Conservation (phyloP, 441 rosid species). For the Adansonia grandidieri region DNA sequence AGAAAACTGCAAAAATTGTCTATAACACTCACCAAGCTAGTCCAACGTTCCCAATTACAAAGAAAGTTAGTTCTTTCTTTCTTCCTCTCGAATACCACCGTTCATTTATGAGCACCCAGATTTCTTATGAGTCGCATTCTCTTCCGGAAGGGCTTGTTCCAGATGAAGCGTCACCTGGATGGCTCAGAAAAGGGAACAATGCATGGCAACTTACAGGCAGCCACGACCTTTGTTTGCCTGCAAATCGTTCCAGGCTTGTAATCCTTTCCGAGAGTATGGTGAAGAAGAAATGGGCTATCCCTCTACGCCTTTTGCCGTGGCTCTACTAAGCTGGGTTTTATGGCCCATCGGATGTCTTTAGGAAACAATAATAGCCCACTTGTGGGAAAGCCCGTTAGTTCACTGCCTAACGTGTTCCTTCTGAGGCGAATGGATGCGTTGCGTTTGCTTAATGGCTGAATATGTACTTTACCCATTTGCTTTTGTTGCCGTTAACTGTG, state of each 20-base stretch:
- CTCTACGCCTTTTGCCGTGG: conserved; percentile 59
- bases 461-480: conserved; percentile 54
- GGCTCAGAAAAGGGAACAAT: conserved; percentile 61
- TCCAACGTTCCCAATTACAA: conserved; percentile 22
- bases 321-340: conserved; percentile 61
- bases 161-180: conserved; percentile 39
- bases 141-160: conserved; percentile 37
- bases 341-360: conserved; percentile 64
- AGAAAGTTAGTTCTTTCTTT: neutral
- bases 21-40: neutral
- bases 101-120: neutral
- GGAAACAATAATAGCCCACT: conserved; percentile 36
- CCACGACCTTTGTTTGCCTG: conserved; percentile 55
- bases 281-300: conserved; percentile 75
- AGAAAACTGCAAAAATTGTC: conserved; percentile 27
- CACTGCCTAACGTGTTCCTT: conserved; percentile 30
- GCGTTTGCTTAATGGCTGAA: conserved; percentile 42
- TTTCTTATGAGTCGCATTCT: neutral
- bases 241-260: conserved; percentile 65
- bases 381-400: conserved; percentile 43
- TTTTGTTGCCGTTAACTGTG: conserved; percentile 68
- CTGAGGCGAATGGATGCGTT: neutral
- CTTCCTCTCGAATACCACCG: too few relatives aligned
- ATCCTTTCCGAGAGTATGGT: conserved; percentile 67
- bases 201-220: conserved; percentile 62